Evolutionary conservation across 2,329 filamentous ascomycete species (phyloP), one percentile per base, ranked within the genome.

Genomic region (Chaetomium strumarium): DNA sequence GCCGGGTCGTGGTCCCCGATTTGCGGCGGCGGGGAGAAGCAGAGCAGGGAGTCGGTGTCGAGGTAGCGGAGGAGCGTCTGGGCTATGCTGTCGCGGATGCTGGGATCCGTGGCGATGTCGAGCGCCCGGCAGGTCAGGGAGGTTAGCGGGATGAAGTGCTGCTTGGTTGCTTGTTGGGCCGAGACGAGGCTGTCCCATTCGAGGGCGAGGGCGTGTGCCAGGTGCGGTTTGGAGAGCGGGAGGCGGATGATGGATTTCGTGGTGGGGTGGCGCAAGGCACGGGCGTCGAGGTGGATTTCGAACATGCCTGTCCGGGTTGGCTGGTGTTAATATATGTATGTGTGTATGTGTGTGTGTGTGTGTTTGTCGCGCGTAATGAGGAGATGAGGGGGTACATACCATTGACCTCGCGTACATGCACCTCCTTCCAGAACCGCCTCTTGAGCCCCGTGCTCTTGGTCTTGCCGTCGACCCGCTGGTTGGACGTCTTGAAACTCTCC

Each of bases 141-240:
- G 2, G 91, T 97, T 58, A 99, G 75, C 13, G 93, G 93, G 60
- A 96, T 92, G 44, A 95, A 81, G 71, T 97, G 90, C 54, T 88
- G 82, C 67, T 86, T 88, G 37, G 91, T 79, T 0, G 90, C 89
- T 70, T 97, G 89, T 66, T 91, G 85, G 2, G 87, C 83, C 13
- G 87, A 88, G 20, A 84, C 79, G 55, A 99, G 79, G 45, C 86
- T 76, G 67, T 96, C 91, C 93, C 93, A 99, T 74, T 99, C 93
- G 41, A 95, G 73, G 3, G 92, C 93, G 57, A 99, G 84, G 52
- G 89, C 88, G 41, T 84, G 78, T 20, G 92, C 92, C 37, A 97
- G 85, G 63, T 90, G 80, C 31, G 83, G 84, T 72, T 96, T 97
- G 52, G 78, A 79, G 1, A 73, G 63, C 0, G 93, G 91, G 29